Base-by-base conservation (phyloP, 768 basidiomycete species). In the Chiua virens region DNA sequence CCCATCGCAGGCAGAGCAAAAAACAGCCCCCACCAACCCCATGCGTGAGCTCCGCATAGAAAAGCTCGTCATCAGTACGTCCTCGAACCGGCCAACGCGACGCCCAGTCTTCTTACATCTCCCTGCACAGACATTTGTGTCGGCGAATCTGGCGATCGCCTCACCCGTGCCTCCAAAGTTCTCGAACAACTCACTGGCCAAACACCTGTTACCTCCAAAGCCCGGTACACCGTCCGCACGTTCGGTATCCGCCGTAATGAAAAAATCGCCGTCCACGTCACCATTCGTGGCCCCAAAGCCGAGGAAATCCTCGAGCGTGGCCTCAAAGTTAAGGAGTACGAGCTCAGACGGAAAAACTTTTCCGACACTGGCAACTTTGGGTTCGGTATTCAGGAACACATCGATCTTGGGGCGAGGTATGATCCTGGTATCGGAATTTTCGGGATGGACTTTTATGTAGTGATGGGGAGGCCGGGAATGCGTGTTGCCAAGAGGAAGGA, bases 171-270 rank as follows among this genome's bases (percentile, higher is more conserved):
- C 45, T 95, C 96, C 71, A 99, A 99, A 78, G 96, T 98, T 63
- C 80, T 99, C 65, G 96, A 99, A 77, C 96, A 99, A 76, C 87
- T 99, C 57, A 99, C 96, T 63, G 96, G 96, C 64, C 96, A 99
- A 81, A 92, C 96, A 42, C 96, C 96, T 69, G 96, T 99, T 64
- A 97, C 95, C 62, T 98, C 95, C 71, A 99, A 98, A 83, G 97
- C 96, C 56, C 92, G 97, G 62, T 98, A 96, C 88, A 98, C 97
- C 69, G 93, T 98, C 75, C 94, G 96, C 63, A 89, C 90, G 43
- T 99, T 99, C 79, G 89, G 92, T 68, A 99, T 99, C 82, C 90
- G 97, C 72, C 91, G 97, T 78, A 99, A 99, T 81, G 96, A 99
- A 79, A 99, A 99, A 84, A 99, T 98, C 71, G 96, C 96, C 43